Base-by-base conservation (phyloP, 768 basidiomycete species). In the Russula vinacea region DNA sequence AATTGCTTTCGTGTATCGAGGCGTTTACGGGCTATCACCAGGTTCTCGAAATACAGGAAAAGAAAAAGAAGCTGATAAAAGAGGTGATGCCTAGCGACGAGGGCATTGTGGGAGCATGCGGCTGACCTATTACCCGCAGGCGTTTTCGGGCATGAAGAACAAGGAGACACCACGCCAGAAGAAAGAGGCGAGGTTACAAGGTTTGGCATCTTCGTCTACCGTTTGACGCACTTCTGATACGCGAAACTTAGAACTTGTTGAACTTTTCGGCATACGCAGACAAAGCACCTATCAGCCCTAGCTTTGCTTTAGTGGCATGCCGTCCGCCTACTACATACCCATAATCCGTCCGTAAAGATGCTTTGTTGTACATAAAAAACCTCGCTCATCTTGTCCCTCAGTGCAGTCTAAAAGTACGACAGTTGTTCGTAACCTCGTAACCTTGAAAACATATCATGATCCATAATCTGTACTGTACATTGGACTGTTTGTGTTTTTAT, bases 41-140 rank as follows among this genome's bases (percentile, higher is more conserved):
- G 84, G 85, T 89, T 49, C 79, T 95, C 50, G 91, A 90, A 29
- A 95, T 94, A 64, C 93, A 95, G 73, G 89, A 90, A 63, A 82
- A 82, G 71, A 94, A 94, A 77, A 93, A 92, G 76, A 77, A 76
- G 37, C 73, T 95, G 47, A 85, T 95, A 61, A 80, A 89, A 70
- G 84, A 92, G 76, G 91, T 60, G 37, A 64, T 17, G 2, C 37
- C 10, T 19, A 6, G n/a, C 2, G 19, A 19, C 19, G 22, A 22
- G 14, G 13, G 19, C 19, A 37, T 10, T 61, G 19, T 53, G 16
- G 14, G 22, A 29, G 47, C 10, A 54, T 37, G 33, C 22, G 26
- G 22, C 32, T 58, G 19, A 62, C 26, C 45, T 9, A 52, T 22
- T 51, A 22, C 32, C 42, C 35, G 37, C 62, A 94, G 90, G 92